Conservation (phyloP, 2,329 filamentous ascomycete genomes). For the Lasiodiplodia gonubiensis region DNA sequence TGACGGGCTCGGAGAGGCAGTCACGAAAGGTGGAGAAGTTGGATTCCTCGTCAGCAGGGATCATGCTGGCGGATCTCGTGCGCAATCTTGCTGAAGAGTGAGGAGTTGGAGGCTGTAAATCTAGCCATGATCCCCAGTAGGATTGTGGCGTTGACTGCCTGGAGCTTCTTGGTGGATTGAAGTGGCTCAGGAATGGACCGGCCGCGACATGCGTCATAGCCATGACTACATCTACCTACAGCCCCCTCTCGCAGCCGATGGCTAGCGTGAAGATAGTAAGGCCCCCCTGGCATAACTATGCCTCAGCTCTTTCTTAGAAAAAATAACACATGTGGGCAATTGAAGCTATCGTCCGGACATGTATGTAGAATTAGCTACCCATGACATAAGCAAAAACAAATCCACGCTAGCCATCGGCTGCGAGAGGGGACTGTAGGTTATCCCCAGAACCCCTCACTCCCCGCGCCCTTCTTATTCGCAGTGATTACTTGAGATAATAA, state of each 20-base stretch:
- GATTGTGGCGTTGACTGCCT: neutral
- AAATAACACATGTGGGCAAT: too few species aligned
- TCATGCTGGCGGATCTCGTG: conserved; percentile 2
- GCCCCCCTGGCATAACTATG: too few species aligned
- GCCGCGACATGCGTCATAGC: conserved; percentile 18
- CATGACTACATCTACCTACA: neutral
- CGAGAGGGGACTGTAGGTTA: too few species aligned
- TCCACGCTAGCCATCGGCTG: neutral
- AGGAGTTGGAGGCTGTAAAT: neutral
- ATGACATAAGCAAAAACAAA: too few species aligned
- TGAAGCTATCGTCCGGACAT: too few species aligned
- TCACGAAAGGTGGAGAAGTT: conserved; percentile 77
- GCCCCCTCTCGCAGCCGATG: too few species aligned
- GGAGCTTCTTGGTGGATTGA: neutral
- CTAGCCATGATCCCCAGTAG: neutral
- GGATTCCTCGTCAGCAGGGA: conserved; percentile 26
- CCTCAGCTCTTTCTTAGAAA: too few species aligned
- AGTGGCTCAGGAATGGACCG: conserved; percentile 6
- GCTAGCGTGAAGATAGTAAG: too few species aligned
- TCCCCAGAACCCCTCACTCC: neutral
- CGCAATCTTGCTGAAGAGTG: neutral
- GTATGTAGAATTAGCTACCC: too few species aligned
- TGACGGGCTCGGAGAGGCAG: conserved; percentile 71
- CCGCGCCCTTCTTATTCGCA: neutral
- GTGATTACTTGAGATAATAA: neutral